Base-by-base conservation (phyloP, 2,329 filamentous ascomycete genomes). In the Bimuria novae-zelandiae region DNA sequence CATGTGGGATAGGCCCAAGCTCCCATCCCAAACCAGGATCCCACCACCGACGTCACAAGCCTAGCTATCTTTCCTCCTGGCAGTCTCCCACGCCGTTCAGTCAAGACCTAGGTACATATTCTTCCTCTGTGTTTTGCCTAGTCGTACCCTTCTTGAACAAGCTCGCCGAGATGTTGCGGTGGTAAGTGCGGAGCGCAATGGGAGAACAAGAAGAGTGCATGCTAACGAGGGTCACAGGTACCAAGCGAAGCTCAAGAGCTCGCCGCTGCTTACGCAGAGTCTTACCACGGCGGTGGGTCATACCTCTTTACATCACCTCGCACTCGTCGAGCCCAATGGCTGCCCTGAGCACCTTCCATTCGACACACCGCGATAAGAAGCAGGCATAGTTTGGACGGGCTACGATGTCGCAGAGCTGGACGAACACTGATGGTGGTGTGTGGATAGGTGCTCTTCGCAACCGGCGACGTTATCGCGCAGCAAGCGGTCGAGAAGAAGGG, bases 401-500 rank as follows among this genome's bases (percentile, higher is more conserved):
- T n/a, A n/a, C n/a, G n/a, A n/a, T n/a, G n/a, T n/a, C 30, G 25
- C 21, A 23, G 21, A 7, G 33, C 33, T 44, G 30, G 49, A 17
- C 30, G 16, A 4, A 45, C 17, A 4, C 23, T 36, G 27, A 36
- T 23, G 29, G 19, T 33, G 2, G 12, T 7, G 5, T 1, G 14
- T 29, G 2, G 4, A 21, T 59, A 86, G 84, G 74, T 97, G 54
- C 87, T 99, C 59, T 99, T 97, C 73, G 92, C 89, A 53, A 90
- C 92, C 12, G 94, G 94, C 67, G 94, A 99, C 77, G 81, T 89
- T 55, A 87, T 95, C 62, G 91, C 94, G 32, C 94, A 99, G 77
- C 93, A 97, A 77, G 81, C 85, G 30, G 89, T 99, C 54, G 93
- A 97, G 77, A 87, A 86, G 74, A 87, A 83, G 67, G 92, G 92